These are phyloP conservation scores for Neodidymelliopsis sp. DNA, from an alignment of 2,329 filamentous ascomycete genomes.

Conservation along the genomic window DNA sequence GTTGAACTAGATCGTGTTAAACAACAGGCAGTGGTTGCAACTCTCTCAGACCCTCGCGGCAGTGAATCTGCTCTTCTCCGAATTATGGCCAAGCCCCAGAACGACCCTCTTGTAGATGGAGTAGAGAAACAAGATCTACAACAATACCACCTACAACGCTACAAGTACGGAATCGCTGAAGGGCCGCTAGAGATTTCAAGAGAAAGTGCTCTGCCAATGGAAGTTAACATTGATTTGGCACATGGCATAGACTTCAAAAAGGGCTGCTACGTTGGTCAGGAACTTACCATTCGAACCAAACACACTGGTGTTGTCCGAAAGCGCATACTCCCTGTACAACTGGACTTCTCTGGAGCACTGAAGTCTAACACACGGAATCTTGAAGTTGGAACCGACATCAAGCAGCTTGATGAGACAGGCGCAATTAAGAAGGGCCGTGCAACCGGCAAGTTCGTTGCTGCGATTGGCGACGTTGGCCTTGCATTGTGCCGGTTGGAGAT, in stretches of 20 bases:
- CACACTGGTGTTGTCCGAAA: conserved; percentile 95
- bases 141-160: conserved; percentile 78
- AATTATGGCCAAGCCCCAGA: conserved; percentile 10
- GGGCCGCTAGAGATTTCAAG: conserved; percentile 79
- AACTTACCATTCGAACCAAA: conserved; percentile 93
- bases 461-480: conserved; percentile 85
- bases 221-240: conserved; percentile 88
- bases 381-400: conserved; percentile 61
- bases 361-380: background rate
- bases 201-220: conserved; percentile 79
- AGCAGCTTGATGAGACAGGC: conserved; percentile 56
- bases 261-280: conserved; percentile 96
- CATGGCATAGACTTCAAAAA: conserved; percentile 90
- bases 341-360: conserved; percentile 61
- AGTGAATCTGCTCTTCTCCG: conserved; percentile 16
- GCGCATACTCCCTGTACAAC: conserved; percentile 79
- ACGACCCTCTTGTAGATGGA: conserved; percentile 7
- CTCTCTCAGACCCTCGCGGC: conserved; percentile 34
- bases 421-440: conserved; percentile 63
- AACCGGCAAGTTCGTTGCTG: conserved; percentile 80
- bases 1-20: conserved; percentile 14
- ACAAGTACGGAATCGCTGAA: conserved; percentile 82
- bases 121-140: conserved; percentile 36
- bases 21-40: conserved; percentile 15
- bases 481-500: conserved; percentile 86